Evolutionary conservation across 139 green algal species (phyloP).

Genomic region (Micractinium conductrix): DNA sequence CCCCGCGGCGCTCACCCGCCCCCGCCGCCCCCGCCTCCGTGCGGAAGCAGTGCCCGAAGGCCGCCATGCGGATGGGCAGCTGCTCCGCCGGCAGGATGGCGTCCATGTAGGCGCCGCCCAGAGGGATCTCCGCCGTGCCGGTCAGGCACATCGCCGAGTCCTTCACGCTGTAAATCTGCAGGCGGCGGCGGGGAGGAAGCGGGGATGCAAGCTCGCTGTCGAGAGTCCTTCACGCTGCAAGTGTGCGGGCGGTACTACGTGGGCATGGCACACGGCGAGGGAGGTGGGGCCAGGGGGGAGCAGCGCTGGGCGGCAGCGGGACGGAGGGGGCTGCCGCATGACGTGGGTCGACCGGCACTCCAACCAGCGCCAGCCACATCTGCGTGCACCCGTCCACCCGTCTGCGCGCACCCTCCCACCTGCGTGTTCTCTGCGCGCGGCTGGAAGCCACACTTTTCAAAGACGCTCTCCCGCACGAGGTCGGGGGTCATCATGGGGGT

Average conservation of each 20-base stretch:
- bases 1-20: neutral
- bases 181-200: neutral
- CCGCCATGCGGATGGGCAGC: conserved; percentile 93
- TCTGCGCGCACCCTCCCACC: too few species aligned
- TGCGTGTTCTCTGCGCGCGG: conserved; percentile 93
- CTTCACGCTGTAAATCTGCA: conserved; percentile 88
- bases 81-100: conserved; percentile 77
- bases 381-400: too few species aligned
- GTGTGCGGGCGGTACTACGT: too few species aligned
- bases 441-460: conserved; percentile 99
- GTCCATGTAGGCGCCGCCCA: conserved; percentile 94
- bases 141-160: conserved; percentile 91
- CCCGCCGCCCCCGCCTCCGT: conserved; percentile 95
- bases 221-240: too few species aligned
- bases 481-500: conserved; percentile 93
- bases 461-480: conserved; percentile 86
- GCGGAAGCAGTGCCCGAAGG: conserved; percentile 96
- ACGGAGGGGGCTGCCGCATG: too few species aligned
- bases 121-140: conserved; percentile 95
- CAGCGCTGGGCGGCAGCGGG: too few species aligned
- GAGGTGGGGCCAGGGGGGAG: too few species aligned
- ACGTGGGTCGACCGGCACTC: too few species aligned
- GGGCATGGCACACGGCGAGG: too few species aligned
- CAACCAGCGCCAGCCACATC: too few species aligned
- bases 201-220: too few species aligned